Evolutionary conservation across 1,284 basidiomycete species (phyloP), one percentile per base, ranked within the genome.

Genomic region (Porodaedalea pini): DNA sequence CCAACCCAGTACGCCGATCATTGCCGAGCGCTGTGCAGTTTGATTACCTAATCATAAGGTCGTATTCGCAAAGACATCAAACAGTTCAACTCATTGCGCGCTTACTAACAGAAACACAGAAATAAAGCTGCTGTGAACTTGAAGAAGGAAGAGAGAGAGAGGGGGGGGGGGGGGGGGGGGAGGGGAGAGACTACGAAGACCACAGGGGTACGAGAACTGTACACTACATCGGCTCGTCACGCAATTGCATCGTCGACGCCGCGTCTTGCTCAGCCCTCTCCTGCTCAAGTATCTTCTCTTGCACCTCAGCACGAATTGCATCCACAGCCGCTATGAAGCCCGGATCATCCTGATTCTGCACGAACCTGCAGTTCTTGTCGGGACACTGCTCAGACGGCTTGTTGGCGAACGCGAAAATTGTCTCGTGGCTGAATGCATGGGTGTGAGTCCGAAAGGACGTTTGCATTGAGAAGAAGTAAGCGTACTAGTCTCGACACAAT

Each of bases 291-390:
- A 29, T 25, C 15, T 7, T 29, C 15, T 19, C 10, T 13, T 6
- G 2, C 5, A 47, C 29, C n/a, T 29, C 23, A 4, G 21, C 45
- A 15, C 25, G 45, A 25, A 47, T 25, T 13, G 25, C 27, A 15
- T 47, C 25, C 29, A 47, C 29, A n/a, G 45, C 45, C 13, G 21
- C 25, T 29, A 29, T 47, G 25, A 47, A 47, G 2, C 25, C 23
- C 31, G 21, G 21, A 10, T 29, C 31, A 6, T 43, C 13, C 23
- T 43, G 37, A 17, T 52, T 23, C 15, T 43, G 51, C 3, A 41
- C 37, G 37, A 52, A 32, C 36, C 40, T 52, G 31, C 51, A 52
- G 15, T 11, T n/a, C 21, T 52, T 52, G 37, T 47, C 45, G 17
- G n/a, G 19, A 15, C 51, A 52, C 29, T 52, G 37, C 34, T 52